These are phyloP conservation scores for Beauveria australis DNA, from an alignment of 2,329 filamentous ascomycete species.

Conservation along the genomic window DNA sequence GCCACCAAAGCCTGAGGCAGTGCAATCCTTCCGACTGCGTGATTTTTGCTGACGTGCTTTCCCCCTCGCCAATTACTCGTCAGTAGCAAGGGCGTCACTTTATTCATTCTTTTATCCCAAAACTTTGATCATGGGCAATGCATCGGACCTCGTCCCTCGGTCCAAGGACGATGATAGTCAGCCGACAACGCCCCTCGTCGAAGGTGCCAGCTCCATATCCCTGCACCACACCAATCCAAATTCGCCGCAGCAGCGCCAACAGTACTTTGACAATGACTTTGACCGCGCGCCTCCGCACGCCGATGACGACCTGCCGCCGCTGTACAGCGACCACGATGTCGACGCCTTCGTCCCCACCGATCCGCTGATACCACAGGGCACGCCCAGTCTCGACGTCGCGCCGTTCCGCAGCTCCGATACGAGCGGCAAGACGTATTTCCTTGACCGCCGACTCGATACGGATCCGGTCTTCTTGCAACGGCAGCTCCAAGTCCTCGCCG, in stretches of 20 bases:
- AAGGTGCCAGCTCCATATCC: constrained; percentile 21
- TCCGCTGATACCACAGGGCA: constrained; percentile 18
- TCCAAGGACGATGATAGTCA: constrained; percentile 12
- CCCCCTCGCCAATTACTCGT: background rate
- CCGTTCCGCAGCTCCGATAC: constrained; percentile 23
- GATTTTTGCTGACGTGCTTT: background rate
- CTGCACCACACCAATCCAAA: constrained; percentile 16
- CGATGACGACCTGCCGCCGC: constrained; percentile 35
- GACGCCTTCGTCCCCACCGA: constrained; percentile 14
- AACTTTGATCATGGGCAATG: constrained; percentile 19
- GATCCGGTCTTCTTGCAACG: constrained; percentile 35
- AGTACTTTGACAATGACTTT: constrained; percentile 29
- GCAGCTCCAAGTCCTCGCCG: constrained; percentile 36
- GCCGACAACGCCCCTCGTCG: constrained; percentile 16
- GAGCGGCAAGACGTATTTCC: constrained; percentile 32
- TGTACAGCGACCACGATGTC: constrained; percentile 32
- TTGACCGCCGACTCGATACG: constrained; percentile 37
- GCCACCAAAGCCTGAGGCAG: background rate
- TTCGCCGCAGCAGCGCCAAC: constrained; percentile 17
- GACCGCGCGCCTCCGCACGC: constrained; percentile 21
- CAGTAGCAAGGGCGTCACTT: no score
- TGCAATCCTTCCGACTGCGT: background rate
- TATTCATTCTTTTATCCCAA: background rate
- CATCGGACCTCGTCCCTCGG: constrained; percentile 12
- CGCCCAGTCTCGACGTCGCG: constrained; percentile 16